These are phyloP conservation scores for Lodderomyces beijingensis DNA, from an alignment of 1,139 yeast species.

Conservation along the genomic window DNA sequence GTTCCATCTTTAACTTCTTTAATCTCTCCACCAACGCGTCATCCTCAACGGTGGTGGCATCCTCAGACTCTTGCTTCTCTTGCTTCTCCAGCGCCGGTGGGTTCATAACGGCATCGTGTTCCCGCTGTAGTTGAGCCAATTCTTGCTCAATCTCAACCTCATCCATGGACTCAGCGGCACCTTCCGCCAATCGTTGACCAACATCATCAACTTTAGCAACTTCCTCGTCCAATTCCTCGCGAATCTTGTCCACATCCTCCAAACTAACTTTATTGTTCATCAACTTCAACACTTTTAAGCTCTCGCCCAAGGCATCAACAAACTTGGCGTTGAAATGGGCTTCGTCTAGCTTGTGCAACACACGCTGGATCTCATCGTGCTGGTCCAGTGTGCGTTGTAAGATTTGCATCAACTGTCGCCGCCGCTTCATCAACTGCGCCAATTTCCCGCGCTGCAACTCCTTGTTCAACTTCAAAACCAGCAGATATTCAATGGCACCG, in stretches of 20 bases:
- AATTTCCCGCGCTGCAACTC: conserved; percentile 10
- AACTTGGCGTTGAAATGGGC: conserved; percentile 41
- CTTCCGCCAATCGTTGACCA: conserved; percentile 24
- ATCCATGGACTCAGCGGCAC: conserved; percentile 29
- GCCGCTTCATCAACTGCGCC: conserved; percentile 8
- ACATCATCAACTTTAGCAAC: conserved; percentile 30
- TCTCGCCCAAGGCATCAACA: conserved; percentile 30
- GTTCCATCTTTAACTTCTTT: too few relatives aligned
- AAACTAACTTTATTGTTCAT: conserved; percentile 28
- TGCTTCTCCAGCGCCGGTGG: conserved; percentile 1
- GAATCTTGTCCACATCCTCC: conserved; percentile 29
- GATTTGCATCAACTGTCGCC: conserved; percentile 24
- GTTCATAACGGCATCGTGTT: conserved; percentile 2
- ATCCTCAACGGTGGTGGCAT: too few relatives aligned
- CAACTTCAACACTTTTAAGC: conserved; percentile 30
- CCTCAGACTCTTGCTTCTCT: neutral
- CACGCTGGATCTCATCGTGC: conserved; percentile 32
- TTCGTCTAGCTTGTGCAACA: conserved; percentile 44
- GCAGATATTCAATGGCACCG: conserved; percentile 17
- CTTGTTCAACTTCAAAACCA: conserved; percentile 9
- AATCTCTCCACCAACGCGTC: too few relatives aligned
- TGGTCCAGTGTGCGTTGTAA: conserved; percentile 26
- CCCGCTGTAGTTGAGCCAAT: conserved; percentile 4
- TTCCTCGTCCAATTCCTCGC: conserved; percentile 40
- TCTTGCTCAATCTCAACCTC: conserved; percentile 19